Conservation (phyloP, 2,329 filamentous ascomycete genomes). For the Nigrospora oryzae region DNA sequence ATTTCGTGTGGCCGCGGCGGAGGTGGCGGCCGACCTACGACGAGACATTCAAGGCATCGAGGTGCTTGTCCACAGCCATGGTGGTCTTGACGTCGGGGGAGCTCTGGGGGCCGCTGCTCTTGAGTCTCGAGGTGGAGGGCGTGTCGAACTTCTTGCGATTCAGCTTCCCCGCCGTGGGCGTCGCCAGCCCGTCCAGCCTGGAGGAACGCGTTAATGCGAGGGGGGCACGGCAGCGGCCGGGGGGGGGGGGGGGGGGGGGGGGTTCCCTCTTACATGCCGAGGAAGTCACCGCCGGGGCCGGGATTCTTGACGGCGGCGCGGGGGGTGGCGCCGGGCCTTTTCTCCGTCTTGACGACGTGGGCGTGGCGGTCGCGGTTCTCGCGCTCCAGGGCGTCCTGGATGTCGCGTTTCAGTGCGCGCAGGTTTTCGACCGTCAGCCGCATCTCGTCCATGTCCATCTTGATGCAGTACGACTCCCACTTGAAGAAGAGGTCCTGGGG, state of each 20-base stretch:
- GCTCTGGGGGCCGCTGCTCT: constrained; percentile 32
- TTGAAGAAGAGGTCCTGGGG: constrained; percentile 92
- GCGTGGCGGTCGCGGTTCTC: constrained; percentile 57
- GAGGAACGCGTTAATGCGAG: constrained; percentile 10
- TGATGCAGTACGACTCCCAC: constrained; percentile 97
- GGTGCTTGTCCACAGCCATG: constrained; percentile 26
- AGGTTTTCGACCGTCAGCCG: constrained; percentile 62
- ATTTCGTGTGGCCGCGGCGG: neutral
- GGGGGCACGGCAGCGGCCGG: no score
- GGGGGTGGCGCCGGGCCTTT: constrained; percentile 54
- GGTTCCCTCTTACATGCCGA: constrained; percentile 58
- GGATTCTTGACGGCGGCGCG: constrained; percentile 44
- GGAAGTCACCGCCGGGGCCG: constrained; percentile 53
- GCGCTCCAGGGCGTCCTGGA: constrained; percentile 77
- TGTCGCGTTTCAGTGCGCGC: constrained; percentile 73
- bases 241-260: no score
- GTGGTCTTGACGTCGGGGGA: constrained; percentile 35
- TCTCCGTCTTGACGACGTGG: constrained; percentile 50
- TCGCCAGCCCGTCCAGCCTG: constrained; percentile 60
- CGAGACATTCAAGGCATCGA: constrained; percentile 26
- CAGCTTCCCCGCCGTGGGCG: constrained; percentile 39
- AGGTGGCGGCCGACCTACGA: constrained; percentile 21
- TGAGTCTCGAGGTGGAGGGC: constrained; percentile 37
- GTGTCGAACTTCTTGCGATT: constrained; percentile 33
- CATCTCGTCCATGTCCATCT: constrained; percentile 77